These are phyloP conservation scores for Mortierella sp. DNA, from an alignment of 371 early-diverging fungal species.

Conservation along the genomic window DNA sequence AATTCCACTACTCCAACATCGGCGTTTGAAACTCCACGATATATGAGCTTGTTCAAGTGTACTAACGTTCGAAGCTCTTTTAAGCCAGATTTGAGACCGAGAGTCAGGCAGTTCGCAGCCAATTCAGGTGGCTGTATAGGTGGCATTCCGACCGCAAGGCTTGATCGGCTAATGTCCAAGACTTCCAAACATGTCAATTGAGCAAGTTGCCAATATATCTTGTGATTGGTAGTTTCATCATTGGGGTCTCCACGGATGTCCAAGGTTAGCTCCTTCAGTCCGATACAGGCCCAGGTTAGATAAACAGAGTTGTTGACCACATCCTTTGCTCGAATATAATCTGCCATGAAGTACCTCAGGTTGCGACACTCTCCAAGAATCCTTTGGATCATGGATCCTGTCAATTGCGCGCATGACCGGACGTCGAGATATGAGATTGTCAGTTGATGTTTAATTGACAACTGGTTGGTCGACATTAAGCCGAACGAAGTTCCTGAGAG, in stretches of 20 bases:
- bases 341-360: constrained; percentile 26
- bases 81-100: constrained; percentile 26
- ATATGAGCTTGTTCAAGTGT: constrained; percentile 26
- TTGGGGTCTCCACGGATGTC: constrained; percentile 35
- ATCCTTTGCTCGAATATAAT: constrained; percentile 30
- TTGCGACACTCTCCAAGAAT: constrained; percentile 39
- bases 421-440: constrained; percentile 30
- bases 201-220: constrained; percentile 27
- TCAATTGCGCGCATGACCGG: constrained; percentile 22
- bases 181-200: constrained; percentile 29
- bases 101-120: constrained; percentile 18
- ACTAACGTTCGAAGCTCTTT: constrained; percentile 25
- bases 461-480: constrained; percentile 37
- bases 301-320: constrained; percentile 40
- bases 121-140: background rate
- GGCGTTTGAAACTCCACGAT: constrained; percentile 21
- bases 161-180: constrained; percentile 29
- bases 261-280: constrained; percentile 24
- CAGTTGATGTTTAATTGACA: constrained; percentile 22
- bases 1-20: constrained; percentile 40
- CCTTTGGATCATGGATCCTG: constrained; percentile 39
- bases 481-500: constrained; percentile 31
- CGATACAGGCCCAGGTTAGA: constrained; percentile 35
- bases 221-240: constrained; percentile 4
- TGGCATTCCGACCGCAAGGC: background rate